Percentiles rank a stretch among this genome's conserved stretches.
Conservation (phyloP, 148 eudicot genomes). For the Agrostemma githago region DNA sequence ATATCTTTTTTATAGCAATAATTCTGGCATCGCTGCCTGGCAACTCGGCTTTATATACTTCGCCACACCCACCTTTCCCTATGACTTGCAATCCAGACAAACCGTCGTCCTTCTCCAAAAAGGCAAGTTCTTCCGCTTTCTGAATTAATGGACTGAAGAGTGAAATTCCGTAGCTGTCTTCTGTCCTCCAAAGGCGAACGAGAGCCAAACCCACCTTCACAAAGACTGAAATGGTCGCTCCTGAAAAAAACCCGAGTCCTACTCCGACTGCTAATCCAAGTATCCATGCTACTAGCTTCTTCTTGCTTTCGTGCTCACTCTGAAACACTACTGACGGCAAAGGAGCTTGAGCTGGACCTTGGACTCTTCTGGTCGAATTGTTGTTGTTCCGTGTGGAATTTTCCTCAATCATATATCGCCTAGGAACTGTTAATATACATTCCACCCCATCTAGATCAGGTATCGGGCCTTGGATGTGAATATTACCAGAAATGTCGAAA, state of each 20-base stretch:
- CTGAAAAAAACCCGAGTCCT: constrained; percentile 44
- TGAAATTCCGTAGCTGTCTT: constrained; percentile 25
- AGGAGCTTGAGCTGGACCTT: constrained; percentile 39
- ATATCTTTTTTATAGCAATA: constrained; percentile 71
- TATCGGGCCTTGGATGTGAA: constrained; percentile 39
- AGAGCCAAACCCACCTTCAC: constrained; percentile 35
- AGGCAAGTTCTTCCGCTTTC: constrained; percentile 45
- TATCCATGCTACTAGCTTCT: constrained; percentile 36
- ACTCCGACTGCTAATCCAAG: constrained; percentile 66
- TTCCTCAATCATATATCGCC: constrained; percentile 44
- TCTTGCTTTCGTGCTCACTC: constrained; percentile 26
- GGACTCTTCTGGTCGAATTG: constrained; percentile 11
- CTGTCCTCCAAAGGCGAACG: constrained; percentile 16
- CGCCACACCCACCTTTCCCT: constrained; percentile 83
- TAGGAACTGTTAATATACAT: constrained; percentile 38
- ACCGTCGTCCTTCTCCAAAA: constrained; percentile 72
- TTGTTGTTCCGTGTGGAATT: constrained; percentile 18
- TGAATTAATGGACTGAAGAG: constrained; percentile 66
- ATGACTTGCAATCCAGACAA: constrained; percentile 35
- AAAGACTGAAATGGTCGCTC: constrained; percentile 42
- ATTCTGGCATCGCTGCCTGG: constrained; percentile 52
- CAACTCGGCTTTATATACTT: constrained; percentile 58
- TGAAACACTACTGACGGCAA: constrained; percentile 20
- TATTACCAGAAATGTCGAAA: constrained; percentile 71
- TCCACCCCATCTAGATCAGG: constrained; percentile 33